Base-by-base conservation (phyloP, 75 land plant genomes). In the Pseudotsuga menziesii region DNA sequence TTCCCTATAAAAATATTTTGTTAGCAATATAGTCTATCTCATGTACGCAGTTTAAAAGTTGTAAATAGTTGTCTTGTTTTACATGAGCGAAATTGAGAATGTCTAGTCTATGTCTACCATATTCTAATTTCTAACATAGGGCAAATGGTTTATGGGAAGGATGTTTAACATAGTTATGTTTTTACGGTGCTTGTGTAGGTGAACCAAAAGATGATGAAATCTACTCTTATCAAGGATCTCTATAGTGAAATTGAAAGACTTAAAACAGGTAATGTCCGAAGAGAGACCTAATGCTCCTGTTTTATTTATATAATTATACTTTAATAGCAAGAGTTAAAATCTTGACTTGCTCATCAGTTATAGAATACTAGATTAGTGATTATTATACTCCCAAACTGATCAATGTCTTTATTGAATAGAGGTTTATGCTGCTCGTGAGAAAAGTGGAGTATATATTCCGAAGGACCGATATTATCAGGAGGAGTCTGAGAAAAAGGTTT, bases 141-240 rank as follows among this genome's bases (percentile, higher is more conserved):
- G n/a, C 19, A 29, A 64, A 15, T 64, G 44, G 54, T 41, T 39
- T 69, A 5, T 8, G n/a, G 20, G n/a, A 69, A 20, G 5, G 16
- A 41, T 69, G n/a, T 16, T 48, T 48, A 9, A 48, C 54, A 39
- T 41, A 20, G n/a, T 19, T 69, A 2, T 20, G 26, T 19, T 76
- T 55, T 56, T 59, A 32, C 19, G 14, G n/a, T 76, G 22, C 15
- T 36, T 44, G 26, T 14, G 32, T 75, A 95, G 98, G 97, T 96
- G 23, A 96, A 96, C 69, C 98, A 96, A 81, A 96, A 96, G 76
- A 90, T 96, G 97, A 93, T 94, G 97, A 96, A 96, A 80, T 82
- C 98, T 39, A 95, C 98, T 23, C 87, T 96, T 32, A 96, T 96
- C 48, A 96, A 96, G 60, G 98, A 96, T 69, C 94, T 96, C 23